Conservation (phyloP, 2,329 filamentous ascomycete species). For the Xylaria sp. region DNA sequence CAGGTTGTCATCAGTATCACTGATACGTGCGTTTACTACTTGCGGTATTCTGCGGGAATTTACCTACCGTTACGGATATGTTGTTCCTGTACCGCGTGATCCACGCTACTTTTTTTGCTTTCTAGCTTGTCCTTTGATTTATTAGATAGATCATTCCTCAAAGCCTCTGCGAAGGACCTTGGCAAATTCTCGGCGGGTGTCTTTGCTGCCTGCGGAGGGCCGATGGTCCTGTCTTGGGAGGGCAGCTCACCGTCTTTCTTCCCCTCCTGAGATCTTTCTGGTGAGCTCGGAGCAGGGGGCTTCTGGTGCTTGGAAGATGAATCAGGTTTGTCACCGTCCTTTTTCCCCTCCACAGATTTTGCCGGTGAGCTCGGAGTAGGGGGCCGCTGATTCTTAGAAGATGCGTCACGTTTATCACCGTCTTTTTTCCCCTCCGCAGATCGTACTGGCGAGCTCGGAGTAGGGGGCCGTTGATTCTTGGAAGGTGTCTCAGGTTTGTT, state of each 20-base stretch:
- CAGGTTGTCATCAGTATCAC: conserved; percentile 1
- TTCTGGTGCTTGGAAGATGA: conserved; percentile 10
- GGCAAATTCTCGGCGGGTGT: conserved; percentile 19
- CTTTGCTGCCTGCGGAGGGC: conserved; percentile 20
- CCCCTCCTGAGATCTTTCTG: conserved; percentile 16
- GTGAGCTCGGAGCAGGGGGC: conserved; percentile 3
- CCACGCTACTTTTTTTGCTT: conserved; percentile 20
- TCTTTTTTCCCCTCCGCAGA: background rate
- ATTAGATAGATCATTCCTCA: conserved; percentile 33
- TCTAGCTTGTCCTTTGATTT: conserved; percentile 32
- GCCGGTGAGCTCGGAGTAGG: background rate
- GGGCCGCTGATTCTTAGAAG: conserved; percentile 9
- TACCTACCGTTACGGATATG: conserved; percentile 19
- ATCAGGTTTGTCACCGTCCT: conserved; percentile 14
- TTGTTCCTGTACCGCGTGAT: background rate
- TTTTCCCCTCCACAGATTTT: no score
- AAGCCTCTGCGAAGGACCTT: conserved; percentile 25
- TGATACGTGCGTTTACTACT: background rate
- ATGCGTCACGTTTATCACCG: conserved; percentile 19
- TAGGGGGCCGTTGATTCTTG: background rate
- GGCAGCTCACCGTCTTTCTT: conserved; percentile 38
- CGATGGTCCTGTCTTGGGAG: conserved; percentile 21
- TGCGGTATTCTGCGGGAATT: background rate
- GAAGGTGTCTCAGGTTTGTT: conserved; percentile 16
- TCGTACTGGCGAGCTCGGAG: background rate